A percentile compares a stretch with the other conserved stretches of the same genome.
Evolutionary conservation across 192 early-diverging fungal genomes (phyloP).

Genomic region (Coemansia sp.): DNA sequence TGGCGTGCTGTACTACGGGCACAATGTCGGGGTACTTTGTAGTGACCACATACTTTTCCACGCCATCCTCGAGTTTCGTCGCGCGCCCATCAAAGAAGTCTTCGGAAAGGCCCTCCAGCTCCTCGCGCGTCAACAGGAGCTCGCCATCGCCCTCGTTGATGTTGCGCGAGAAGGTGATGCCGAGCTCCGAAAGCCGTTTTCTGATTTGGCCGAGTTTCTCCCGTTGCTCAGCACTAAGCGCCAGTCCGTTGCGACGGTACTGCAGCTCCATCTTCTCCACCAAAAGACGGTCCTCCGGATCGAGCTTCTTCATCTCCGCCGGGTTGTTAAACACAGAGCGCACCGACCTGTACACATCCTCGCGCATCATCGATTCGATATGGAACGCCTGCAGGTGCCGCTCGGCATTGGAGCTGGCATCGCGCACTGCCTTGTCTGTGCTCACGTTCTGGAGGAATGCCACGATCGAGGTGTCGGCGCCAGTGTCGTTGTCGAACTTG

Average conservation of each 20-base stretch:
- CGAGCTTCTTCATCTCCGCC: constrained; percentile 36
- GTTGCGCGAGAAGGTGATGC: constrained; percentile 69
- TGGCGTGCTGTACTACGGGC: constrained; percentile 52
- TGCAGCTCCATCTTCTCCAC: constrained; percentile 62
- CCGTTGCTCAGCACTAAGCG: constrained; percentile 59
- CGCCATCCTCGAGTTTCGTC: constrained; percentile 56
- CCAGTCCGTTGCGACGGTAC: constrained; percentile 71
- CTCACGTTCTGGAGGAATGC: constrained; percentile 47
- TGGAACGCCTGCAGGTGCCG: constrained; percentile 57
- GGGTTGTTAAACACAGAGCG: constrained; percentile 44
- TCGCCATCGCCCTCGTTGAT: constrained; percentile 61
- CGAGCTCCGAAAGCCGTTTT: constrained; percentile 64
- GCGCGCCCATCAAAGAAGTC: constrained; percentile 61
- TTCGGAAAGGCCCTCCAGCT: constrained; percentile 70
- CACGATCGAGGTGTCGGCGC: constrained; percentile 19
- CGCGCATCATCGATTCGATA: constrained; percentile 63
- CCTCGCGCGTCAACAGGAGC: constrained; percentile 48
- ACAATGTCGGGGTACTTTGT: constrained; percentile 69
- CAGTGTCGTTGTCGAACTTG: constrained; percentile 28
- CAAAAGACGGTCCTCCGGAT: constrained; percentile 63
- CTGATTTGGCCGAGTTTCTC: constrained; percentile 61
- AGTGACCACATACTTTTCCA: constrained; percentile 61
- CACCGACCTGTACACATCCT: constrained; percentile 62
- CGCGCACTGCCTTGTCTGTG: constrained; percentile 62
- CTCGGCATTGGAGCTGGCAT: constrained; percentile 66